Percentiles rank a stretch among this genome's conserved stretches.
phyloP scores from a whole-genome alignment of 352 stramenopile species.

The Blastocystis sp. region DNA sequence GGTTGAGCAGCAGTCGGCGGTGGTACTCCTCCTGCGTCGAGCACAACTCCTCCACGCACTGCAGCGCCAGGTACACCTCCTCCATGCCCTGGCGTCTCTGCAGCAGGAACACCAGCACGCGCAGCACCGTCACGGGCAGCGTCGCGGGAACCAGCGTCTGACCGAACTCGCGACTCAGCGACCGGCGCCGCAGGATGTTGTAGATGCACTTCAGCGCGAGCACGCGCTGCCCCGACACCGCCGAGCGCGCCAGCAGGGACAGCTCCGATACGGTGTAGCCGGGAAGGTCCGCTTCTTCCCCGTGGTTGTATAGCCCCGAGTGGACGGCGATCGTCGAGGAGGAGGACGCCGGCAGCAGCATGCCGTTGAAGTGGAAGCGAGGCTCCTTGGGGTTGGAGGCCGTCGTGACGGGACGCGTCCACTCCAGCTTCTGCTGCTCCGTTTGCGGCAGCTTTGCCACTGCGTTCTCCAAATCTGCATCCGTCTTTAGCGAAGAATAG shows the following conservation, averaged over 20 bases:
- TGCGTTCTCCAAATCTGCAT: slow-evolving; percentile 36
- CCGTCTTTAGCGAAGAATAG: slow-evolving; percentile 44
- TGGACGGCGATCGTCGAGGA: slow-evolving; percentile 22
- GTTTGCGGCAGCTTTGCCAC: slow-evolving; percentile 28
- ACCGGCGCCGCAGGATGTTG: slow-evolving; percentile 41
- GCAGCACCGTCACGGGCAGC: slow-evolving; percentile 15
- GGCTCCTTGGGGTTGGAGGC: background rate
- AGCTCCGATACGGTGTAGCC: slow-evolving; percentile 64
- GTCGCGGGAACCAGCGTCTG: background rate
- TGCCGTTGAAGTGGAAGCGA: slow-evolving; percentile 68
- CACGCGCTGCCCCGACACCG: slow-evolving; percentile 49
- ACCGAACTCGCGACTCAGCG: background rate
- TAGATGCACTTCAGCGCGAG: slow-evolving; percentile 58
- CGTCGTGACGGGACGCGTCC: slow-evolving; percentile 3
- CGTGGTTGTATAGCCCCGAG: slow-evolving; percentile 72
- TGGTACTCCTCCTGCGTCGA: slow-evolving; percentile 17
- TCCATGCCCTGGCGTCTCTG: background rate
- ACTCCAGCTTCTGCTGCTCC: slow-evolving; percentile 51
- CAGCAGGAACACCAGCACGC: slow-evolving; percentile 13
- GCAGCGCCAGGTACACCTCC: slow-evolving; percentile 34
- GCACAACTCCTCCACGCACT: slow-evolving; percentile 48
- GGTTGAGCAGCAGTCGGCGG: slow-evolving; percentile 11
- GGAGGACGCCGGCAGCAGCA: slow-evolving; percentile 20
- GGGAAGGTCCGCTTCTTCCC: slow-evolving; percentile 45
- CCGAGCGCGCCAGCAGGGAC: background rate